A percentile compares a stretch with the other conserved stretches of the same genome.
Evolutionary conservation across 1,284 basidiomycete genomes (phyloP).

Genomic region (Coniferiporia weirii): DNA sequence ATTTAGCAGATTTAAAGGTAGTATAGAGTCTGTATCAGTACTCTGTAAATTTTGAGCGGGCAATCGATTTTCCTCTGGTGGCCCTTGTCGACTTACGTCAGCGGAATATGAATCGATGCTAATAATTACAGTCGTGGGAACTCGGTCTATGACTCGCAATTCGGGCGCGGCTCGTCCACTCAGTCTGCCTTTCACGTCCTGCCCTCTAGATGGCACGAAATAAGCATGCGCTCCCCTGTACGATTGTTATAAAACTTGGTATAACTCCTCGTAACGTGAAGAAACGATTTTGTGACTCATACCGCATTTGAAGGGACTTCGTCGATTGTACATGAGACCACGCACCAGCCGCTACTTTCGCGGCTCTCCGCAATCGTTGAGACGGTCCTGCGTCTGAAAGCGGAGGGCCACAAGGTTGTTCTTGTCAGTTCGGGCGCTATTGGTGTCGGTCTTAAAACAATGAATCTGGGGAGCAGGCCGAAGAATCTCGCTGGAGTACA

Average conservation of each 20-base stretch:
- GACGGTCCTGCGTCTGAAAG: constrained; percentile 76
- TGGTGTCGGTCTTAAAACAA: constrained; percentile 88
- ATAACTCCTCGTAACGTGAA: constrained; percentile 20
- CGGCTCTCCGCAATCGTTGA: constrained; percentile 91
- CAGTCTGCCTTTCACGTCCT: neutral
- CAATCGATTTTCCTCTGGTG: no score
- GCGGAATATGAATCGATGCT: neutral
- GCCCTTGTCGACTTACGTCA: no score
- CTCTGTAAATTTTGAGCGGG: no score
- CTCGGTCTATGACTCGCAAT: neutral
- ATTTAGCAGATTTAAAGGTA: no score
- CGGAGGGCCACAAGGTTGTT: constrained; percentile 87
- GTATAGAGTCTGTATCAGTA: no score
- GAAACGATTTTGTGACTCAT: neutral
- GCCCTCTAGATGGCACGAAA: constrained; percentile 8
- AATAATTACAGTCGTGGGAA: neutral
- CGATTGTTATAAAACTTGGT: constrained; percentile 88
- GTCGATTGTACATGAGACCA: constrained; percentile 88
- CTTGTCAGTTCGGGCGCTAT: constrained; percentile 97
- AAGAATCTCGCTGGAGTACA: constrained; percentile 90
- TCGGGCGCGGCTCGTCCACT: neutral
- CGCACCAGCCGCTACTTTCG: constrained; percentile 85
- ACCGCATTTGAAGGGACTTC: constrained; percentile 65
- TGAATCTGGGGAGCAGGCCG: constrained; percentile 78
- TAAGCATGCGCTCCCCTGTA: constrained; percentile 34